Evolutionary conservation across 352 stramenopile genomes (phyloP), one percentile per base, ranked within the genome.

Genomic region (Phytophthora citrophthora): DNA sequence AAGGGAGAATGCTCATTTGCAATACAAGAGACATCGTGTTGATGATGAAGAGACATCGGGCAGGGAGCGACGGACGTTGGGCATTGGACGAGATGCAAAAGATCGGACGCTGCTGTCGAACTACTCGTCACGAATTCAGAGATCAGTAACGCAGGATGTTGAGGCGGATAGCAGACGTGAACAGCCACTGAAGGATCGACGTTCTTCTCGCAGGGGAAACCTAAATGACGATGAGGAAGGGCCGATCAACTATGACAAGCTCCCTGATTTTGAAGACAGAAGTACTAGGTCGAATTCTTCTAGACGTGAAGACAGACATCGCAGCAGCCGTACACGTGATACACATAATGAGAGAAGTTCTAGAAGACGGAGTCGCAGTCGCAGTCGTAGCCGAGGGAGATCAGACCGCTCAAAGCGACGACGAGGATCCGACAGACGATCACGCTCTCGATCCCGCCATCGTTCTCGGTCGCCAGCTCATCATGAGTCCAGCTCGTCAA

Each of bases 191-290:
- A 47, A 47, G 23, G 54, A 56, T 29, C 54, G 66, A 31, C 45
- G 50, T 8, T 56, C 46, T 10, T 43, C 54, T 1, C 36, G 45
- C 7, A 31, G 60, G 34, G 48, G 60, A 2, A 54, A 65, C 8
- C 51, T 72, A 9, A 69, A 74, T 2, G 56, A 79, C 1, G 73
- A 83, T 6, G 81, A 91, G 0, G 83, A 93, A 0, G 76, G 83
- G 54, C 78, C 80, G 4, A 92, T 94, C n/a, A 81, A 95, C 44
- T 94, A 92, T 50, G 80, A 84, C 5, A 92, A 88, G 46, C 38
- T 95, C 8, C 85, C 83, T 0, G 75, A 89, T 54, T 91, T 91
- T 64, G 79, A 89, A 53, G 76, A 86, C 13, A 65, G 71, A 23
- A 49, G 68, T n/a, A 54, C 53, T 2, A 72, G 58, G n/a, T 58